Conservation (phyloP, 352 stramenopile species). For the Phytopythium sindhum region DNA sequence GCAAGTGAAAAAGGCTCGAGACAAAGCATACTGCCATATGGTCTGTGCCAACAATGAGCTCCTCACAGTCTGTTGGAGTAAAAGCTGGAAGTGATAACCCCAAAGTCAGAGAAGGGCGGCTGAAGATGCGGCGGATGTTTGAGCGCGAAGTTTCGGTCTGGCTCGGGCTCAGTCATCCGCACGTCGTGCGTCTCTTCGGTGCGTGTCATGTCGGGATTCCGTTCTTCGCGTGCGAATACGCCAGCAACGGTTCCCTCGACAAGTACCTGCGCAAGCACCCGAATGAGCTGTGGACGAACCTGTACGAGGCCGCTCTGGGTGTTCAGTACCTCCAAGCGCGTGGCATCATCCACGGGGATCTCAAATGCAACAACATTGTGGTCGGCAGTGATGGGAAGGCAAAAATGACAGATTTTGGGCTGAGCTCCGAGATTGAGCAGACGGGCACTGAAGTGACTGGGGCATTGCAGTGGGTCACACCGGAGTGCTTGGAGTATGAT, state of each 20-base stretch:
- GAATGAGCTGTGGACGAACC: background rate
- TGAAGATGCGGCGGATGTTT: slow-evolving; percentile 10
- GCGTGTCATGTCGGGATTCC: slow-evolving; percentile 15
- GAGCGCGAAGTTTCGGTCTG: slow-evolving; percentile 17
- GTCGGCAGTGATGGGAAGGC: background rate
- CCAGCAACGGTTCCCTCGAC: slow-evolving; percentile 10
- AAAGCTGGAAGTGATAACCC: no score
- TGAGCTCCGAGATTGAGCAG: background rate
- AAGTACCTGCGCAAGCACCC: slow-evolving; percentile 8
- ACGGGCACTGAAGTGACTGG: slow-evolving; percentile 3
- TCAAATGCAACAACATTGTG: slow-evolving; percentile 4
- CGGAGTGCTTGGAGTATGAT: slow-evolving; percentile 6
- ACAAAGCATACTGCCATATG: no score
- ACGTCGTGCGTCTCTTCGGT: slow-evolving; percentile 19
- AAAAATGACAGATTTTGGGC: background rate
- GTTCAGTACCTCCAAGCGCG: background rate
- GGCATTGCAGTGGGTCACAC: slow-evolving; percentile 15
- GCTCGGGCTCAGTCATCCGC: slow-evolving; percentile 14
- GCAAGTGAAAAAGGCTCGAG: no score
- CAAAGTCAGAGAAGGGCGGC: no score
- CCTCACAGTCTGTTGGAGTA: no score
- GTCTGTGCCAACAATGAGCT: no score
- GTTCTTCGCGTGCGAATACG: slow-evolving; percentile 5
- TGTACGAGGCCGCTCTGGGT: background rate
- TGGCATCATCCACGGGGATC: background rate